Evolutionary conservation across 176 grass and related monocot genomes (phyloP).

Genomic region (Puya raimondii): DNA sequence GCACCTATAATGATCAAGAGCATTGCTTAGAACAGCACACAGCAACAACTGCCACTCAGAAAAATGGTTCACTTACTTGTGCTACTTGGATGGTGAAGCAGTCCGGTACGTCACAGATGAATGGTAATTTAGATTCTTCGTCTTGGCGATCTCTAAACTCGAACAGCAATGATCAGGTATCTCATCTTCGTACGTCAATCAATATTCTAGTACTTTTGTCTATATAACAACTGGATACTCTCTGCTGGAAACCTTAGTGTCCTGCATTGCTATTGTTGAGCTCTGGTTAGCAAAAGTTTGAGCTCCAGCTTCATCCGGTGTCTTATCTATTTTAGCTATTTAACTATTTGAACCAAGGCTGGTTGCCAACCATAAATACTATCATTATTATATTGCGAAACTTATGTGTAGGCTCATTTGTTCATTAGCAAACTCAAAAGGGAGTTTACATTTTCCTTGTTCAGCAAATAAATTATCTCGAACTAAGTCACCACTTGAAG

Average conservation of each 20-base stretch:
- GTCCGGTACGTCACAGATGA: constrained; percentile 22
- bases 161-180: constrained; percentile 83
- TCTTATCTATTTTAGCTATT: no score
- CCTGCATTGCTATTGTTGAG: background rate
- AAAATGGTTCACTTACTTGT: constrained; percentile 41
- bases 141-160: constrained; percentile 83
- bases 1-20: constrained; percentile 58
- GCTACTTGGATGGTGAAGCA: constrained; percentile 17
- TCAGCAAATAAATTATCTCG: no score
- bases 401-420: no score
- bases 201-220: background rate
- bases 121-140: constrained; percentile 75
- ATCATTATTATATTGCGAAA: no score
- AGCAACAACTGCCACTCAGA: constrained; percentile 22
- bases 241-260: background rate
- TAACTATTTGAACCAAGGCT: no score
- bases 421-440: no score
- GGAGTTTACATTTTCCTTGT: no score
- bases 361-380: no score
- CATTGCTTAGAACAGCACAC: constrained; percentile 40
- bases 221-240: background rate
- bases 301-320: no score
- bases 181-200: background rate
- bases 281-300: no score
- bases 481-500: no score